Base-by-base conservation (phyloP, 441 rosid species). In the Populus hybrid region DNA sequence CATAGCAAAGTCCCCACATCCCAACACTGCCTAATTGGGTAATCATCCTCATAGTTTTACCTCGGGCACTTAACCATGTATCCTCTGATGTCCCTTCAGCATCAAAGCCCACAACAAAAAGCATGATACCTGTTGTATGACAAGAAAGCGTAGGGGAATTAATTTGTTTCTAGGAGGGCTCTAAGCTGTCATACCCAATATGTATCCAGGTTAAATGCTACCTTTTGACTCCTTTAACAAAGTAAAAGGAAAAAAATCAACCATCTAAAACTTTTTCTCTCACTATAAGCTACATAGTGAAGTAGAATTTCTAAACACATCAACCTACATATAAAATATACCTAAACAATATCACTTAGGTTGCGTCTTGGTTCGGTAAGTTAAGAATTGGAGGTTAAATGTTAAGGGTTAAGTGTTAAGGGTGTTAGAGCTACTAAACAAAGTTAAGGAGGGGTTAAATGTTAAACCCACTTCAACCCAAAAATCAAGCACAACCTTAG, bases 1-100 rank as follows among this genome's bases (percentile, higher is more conserved):
- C 72, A 63, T 65, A 64, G 79, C 79, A 65, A 82, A 77, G 64
- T 31, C n/a, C n/a, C n/a, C 75, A 81, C 68, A 84, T 72, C 75
- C 40, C 70, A 82, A 80, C 69, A 78, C 4, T 76, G 70, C 77
- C 76, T 70, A 69, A 78, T 53, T 76, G 23, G 31, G n/a, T 66
- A 74, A 83, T 59, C 70, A 74, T 66, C 68, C 83, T 71, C 26
- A 71, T 36, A 86, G 73, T 83, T 78, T 89, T 45, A 94, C 99
- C 99, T 93, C 42, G 98, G 99, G 84, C 99, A 96, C n/a, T n/a
- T 81, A 90, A 81, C 99, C 99, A 96, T 71, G 97, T 86, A 84
- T 90, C 93, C 82, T 96, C 99, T 75, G 89, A 85, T 76, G 96
- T 85, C 72, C 84, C 81, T 84, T 94, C 97, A 28, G 93, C 80